Evolutionary conservation across 2,329 filamentous ascomycete species (phyloP), one percentile per base, ranked within the genome.

Genomic region (Purpureocillium lavendulum): DNA sequence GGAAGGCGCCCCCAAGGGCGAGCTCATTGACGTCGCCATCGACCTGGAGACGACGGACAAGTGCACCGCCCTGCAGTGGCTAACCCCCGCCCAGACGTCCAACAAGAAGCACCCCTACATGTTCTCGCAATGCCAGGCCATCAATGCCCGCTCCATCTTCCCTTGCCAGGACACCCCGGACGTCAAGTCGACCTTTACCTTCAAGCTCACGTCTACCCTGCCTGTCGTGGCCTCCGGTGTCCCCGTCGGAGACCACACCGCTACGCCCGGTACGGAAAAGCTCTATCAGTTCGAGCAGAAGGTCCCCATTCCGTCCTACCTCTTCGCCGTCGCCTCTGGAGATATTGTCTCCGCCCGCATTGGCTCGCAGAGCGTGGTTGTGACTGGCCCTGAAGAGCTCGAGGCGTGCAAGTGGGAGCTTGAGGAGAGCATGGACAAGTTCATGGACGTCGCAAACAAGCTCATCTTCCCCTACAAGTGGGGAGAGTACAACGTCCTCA

Each of bases 121-220:
- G 81, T 97, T 97, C 69, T 94, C 87, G 33, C 92, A 97, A 68
- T 95, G 89, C 61, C 90, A 98, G 69, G 89, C 90, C 39, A 97
- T 96, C 55, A 89, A 97, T 55, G 87, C 87, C 33, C 81, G 92
- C 44, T 94, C 88, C 35, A 77, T 97, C 45, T 94, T 97, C 61
- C 92, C 92, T 7, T 97, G 90, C 64, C 90, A 97, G 67, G 92
- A 98, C 58, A 97, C 92, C 1, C 92, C 92, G 3, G 90, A 96
- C 59, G 85, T 96, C 53, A 98, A 98, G 69, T 88, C 86, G n/a
- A 94, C 88, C 2, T 88, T 89, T 63, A 80, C 82, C 46, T 96
- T 96, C 69, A 84, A 82, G 54, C 83, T 98, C 55, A 81, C 80
- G 18, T 96, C 88, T 17, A 80, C 84, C 5, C 74, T 95, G 12